Evolutionary conservation across 169 alveolate genomes (phyloP), one percentile per base, ranked within the genome.

Genomic region (Plasmodium coatneyi): DNA sequence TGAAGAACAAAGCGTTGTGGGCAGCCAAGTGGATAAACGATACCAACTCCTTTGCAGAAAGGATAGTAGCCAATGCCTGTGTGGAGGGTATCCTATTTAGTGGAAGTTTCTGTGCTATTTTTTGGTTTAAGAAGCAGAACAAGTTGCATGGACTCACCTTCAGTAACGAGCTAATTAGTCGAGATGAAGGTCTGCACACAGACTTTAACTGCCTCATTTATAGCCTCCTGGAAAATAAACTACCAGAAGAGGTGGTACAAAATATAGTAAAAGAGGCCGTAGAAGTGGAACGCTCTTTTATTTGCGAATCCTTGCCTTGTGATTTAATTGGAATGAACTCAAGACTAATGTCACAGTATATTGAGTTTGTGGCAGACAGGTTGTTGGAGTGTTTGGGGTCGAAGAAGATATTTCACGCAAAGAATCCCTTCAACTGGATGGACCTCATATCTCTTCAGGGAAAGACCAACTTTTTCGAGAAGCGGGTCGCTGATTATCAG

Each of bases 101-200:
- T 60, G 99, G 99, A 16, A 97, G 99, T 74, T 97, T 97, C 95
- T 99, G 99, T 95, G 99, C 99, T 22, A 99, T 99, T 46, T 99
- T 98, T 97, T 99, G 99, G 99, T 98, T 99, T 86, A 99, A 99
- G 96, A 99, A 99, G 95, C 98, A 99, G 34, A 99, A 99, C 16
- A 96, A 98, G 81, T 98, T 98, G 99, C 99, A 99, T 43, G 99
- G 99, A 3, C 97, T 98, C 30, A 98, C 99, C 3, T 98, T 98
- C 93, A 97, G 98, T 92, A 98, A 99, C 96, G 99, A 99, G 96
- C 96, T 99, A 66, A 99, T 99, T 76, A 95, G 99, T 36, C 98
- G 99, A 86, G 99, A 99, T 92, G 99, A 99, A 96, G 99, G 99
- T 1, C 95, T 99, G 56, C 99, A 99, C 95, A 99, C 99, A 19